Percentiles rank a stretch among this genome's conserved stretches.
phyloP scores from a whole-genome alignment of 148 eudicot species.

The Rhododendron molle region DNA sequence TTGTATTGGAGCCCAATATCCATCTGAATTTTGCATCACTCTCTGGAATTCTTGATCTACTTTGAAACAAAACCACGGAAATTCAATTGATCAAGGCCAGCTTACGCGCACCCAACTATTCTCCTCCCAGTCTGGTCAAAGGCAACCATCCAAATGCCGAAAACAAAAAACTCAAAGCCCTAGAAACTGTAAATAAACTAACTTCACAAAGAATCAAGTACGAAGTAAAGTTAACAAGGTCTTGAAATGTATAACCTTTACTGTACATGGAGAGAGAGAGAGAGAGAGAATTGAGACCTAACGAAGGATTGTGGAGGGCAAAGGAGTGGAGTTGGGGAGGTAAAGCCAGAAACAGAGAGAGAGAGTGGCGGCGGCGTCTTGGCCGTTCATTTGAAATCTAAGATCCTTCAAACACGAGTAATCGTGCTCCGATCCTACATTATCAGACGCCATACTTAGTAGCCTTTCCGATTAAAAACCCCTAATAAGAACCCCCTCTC shows the following conservation, averaged over 20 bases:
- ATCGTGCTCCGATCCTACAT: constrained; percentile 14
- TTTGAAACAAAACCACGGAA: no score
- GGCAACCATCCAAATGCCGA: no score
- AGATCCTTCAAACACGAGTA: constrained; percentile 52
- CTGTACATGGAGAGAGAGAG: not conserved
- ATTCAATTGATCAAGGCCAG: no score
- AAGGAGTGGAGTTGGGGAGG: constrained; percentile 36
- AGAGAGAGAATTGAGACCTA: constrained; percentile 37
- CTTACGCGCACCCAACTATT: no score
- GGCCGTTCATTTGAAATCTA: constrained; percentile 35
- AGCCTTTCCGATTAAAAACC: not conserved
- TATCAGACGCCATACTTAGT: constrained; percentile 15
- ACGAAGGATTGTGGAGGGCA: constrained; percentile 48
- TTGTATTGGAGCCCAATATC: no score
- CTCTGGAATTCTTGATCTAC: no score
- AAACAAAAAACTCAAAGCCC: no score
- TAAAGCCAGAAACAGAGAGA: constrained; percentile 58
- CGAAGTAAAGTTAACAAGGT: not conserved
- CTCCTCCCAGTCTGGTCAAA: no score
- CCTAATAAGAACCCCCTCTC: not conserved
- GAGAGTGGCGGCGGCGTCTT: not conserved
- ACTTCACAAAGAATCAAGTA: no score
- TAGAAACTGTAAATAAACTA: no score
- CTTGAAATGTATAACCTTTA: no score
- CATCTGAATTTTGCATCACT: no score